Conservation (phyloP, 495 filamentous ascomycete species). For the Tuber borchii region DNA sequence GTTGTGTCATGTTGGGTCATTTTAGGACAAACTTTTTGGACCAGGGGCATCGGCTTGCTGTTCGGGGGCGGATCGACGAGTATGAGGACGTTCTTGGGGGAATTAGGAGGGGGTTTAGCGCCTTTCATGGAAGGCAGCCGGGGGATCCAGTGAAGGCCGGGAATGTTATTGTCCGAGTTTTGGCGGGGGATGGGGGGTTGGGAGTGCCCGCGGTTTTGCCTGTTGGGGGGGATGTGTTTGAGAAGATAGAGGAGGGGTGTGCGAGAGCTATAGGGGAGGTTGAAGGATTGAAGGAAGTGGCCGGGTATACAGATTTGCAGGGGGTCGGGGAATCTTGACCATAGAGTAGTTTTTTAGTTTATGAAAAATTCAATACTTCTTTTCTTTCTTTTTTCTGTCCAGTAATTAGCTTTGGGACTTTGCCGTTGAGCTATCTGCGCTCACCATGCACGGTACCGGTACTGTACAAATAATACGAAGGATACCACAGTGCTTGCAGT, state of each 20-base stretch:
- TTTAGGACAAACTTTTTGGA: constrained; percentile 30
- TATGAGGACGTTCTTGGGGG: constrained; percentile 1
- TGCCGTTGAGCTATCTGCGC: neutral
- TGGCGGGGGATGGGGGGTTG: neutral
- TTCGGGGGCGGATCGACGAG: constrained; percentile 33
- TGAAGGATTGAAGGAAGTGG: neutral
- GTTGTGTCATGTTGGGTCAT: constrained; percentile 47
- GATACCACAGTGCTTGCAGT: too few species aligned
- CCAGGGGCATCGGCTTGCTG: constrained; percentile 24
- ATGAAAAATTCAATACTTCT: neutral
- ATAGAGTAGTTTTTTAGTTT: neutral
- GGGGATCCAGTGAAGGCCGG: neutral
- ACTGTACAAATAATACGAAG: too few species aligned
- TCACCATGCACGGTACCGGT: too few species aligned
- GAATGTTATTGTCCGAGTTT: neutral
- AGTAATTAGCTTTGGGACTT: neutral
- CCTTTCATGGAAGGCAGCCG: neutral
- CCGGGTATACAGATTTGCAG: neutral
- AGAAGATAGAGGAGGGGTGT: neutral
- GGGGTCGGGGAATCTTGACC: neutral
- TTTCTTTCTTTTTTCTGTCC: neutral
- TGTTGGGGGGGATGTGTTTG: neutral
- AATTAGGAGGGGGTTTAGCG: neutral
- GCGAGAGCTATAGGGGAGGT: neutral
- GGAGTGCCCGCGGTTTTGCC: neutral